Percentiles rank a stretch among this genome's conserved stretches.
These are phyloP conservation scores for Chaetomium globosum DNA, from an alignment of 2,329 filamentous ascomycete genomes.

Conservation along the genomic window DNA sequence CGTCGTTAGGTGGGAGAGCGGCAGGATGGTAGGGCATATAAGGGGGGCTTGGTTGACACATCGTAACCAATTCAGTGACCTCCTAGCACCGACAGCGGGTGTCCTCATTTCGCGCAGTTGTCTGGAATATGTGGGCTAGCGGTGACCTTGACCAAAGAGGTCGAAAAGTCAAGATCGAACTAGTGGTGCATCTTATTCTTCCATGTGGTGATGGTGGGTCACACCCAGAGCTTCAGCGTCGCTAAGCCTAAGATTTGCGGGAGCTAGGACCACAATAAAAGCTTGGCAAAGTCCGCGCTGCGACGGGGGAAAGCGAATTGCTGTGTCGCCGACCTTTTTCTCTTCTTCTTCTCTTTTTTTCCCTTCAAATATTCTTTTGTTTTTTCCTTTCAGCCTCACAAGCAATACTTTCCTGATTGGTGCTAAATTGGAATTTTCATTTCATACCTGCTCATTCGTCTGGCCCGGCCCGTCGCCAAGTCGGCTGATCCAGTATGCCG, in stretches of 20 bases:
- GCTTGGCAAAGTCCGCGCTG: neutral
- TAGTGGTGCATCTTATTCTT: neutral
- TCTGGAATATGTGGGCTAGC: neutral
- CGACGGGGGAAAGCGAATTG: too few relatives aligned
- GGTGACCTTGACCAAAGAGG: neutral
- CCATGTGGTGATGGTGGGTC: neutral
- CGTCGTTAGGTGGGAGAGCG: constrained; percentile 15
- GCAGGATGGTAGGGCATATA: constrained; percentile 11
- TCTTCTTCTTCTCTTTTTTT: neutral
- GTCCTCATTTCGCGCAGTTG: constrained; percentile 24
- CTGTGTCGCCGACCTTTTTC: too few relatives aligned
- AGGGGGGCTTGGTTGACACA: constrained; percentile 24
- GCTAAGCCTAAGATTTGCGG: constrained; percentile 8
- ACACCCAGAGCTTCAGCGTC: neutral
- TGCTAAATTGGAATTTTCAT: neutral
- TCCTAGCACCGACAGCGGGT: constrained; percentile 11
- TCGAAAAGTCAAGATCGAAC: neutral
- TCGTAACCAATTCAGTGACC: constrained; percentile 31
- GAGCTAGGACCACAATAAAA: neutral
- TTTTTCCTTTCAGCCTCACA: neutral
- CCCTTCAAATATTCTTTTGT: neutral
- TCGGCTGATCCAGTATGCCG: constrained; percentile 2
- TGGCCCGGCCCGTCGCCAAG: constrained; percentile 3
- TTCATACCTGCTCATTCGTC: neutral
- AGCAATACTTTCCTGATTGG: neutral